Base-by-base conservation (phyloP, 768 basidiomycete species). In the Pleurotus tuoliensis region DNA sequence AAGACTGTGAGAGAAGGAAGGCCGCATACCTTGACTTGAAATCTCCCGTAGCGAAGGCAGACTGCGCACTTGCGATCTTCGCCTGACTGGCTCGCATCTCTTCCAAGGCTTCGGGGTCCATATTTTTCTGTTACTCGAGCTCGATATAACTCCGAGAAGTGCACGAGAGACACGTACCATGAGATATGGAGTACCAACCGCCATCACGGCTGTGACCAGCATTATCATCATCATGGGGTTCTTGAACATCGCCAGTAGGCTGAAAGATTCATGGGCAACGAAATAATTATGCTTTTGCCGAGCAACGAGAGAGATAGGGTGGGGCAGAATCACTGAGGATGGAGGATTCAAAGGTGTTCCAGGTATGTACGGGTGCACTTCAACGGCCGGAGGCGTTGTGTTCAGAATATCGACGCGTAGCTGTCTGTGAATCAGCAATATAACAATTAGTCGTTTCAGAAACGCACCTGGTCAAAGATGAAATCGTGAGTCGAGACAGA, bases 191-290 rank as follows among this genome's bases (percentile, higher is more conserved):
- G 83, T 85, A 20, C 77, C 81, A 24, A 92, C 68, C 73, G 88
- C 79, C 81, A 90, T 81, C 49, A 70, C 73, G 38, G 79, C 90
- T 45, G 80, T 86, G 60, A 80, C 69, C 27, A 83, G 76, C 84
- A 90, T 88, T 67, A 92, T 78, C 57, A 93, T 71, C 78, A 89
- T 88, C 90, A 93, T 92, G 5, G 90, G 90, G 65, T 83, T 93
- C 56, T 86, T 82, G 64, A 93, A 74, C 87, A 93, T 91, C 52
- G 75, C 82, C 56, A 87, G 55, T 20, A 90, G 59, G 67, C 87
- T 87, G 77, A 93, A 93, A 15, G 84, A 82, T 67, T 91, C 81
- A 30, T 67, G 80, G 22, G 87, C 83, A 25, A 83, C 74, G 66
- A 88, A 92, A 68, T 87, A 93, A 49, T 64, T 72, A 63, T 83